Evolutionary conservation across 495 filamentous ascomycete genomes (phyloP).

Genomic region (Podospora didyma): DNA sequence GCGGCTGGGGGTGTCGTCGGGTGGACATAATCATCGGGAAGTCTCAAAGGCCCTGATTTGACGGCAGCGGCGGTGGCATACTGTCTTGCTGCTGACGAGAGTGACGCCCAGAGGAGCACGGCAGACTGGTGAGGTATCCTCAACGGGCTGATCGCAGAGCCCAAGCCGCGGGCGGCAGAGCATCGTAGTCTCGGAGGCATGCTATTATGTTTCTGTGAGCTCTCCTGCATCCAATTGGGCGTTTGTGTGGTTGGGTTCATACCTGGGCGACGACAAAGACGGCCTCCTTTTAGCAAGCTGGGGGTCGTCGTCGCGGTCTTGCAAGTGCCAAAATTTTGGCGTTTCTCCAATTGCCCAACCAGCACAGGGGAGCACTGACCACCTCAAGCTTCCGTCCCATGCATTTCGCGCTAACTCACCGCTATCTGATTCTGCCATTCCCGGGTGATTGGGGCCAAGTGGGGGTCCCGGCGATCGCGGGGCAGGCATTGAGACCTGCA

Average conservation of each 20-base stretch:
- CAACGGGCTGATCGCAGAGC: conserved; percentile 15
- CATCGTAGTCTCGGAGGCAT: conserved; percentile 33
- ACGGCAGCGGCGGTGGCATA: conserved; percentile 35
- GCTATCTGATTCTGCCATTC: conserved; percentile 21
- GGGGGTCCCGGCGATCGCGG: background rate
- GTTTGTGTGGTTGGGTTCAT: background rate
- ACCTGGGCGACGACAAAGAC: background rate
- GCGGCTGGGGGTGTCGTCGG: conserved; percentile 83
- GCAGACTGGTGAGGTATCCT: conserved; percentile 15
- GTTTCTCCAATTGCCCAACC: conserved; percentile 13
- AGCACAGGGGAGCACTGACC: conserved; percentile 2
- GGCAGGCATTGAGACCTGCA: background rate
- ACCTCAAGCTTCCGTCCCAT: background rate
- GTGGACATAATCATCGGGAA: conserved; percentile 55
- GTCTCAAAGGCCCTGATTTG: conserved; percentile 32
- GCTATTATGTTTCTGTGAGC: background rate
- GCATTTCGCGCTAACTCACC: conserved; percentile 14
- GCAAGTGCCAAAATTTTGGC: conserved; percentile 27
- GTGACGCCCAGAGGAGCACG: conserved; percentile 13
- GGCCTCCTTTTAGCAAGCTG: background rate
- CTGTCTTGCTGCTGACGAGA: conserved; percentile 20
- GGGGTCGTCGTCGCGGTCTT: conserved; percentile 4
- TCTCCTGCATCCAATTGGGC: background rate
- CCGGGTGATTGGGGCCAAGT: conserved; percentile 1
- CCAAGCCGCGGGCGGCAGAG: conserved; percentile 24